These are phyloP conservation scores for Cyclotella kingstonii DNA, from an alignment of 108 stramenopile genomes.

Conservation along the genomic window DNA sequence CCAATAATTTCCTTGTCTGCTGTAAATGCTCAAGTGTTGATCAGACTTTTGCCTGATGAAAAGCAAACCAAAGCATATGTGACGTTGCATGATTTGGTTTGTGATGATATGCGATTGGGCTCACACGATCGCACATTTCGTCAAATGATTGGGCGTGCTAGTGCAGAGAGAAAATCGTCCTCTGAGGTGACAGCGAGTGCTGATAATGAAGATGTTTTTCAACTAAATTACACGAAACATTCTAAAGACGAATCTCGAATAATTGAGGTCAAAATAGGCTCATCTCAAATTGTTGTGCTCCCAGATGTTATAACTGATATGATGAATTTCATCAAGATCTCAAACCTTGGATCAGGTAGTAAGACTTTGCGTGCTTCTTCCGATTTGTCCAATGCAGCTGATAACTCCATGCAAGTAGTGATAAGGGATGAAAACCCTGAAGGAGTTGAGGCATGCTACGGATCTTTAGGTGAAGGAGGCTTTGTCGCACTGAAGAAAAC, in stretches of 20 bases:
- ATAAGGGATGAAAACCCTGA: conserved; percentile 28
- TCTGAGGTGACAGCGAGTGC: too few relatives aligned
- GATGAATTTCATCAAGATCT: conserved; percentile 48
- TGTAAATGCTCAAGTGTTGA: conserved; percentile 45
- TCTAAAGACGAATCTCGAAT: conserved; percentile 33
- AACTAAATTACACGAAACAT: conserved; percentile 52
- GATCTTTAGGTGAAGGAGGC: conserved; percentile 1
- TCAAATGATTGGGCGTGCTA: conserved; percentile 53
- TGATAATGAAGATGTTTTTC: conserved; percentile 49
- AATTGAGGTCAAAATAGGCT: conserved; percentile 65
- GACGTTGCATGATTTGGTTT: conserved; percentile 66
- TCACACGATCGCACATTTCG: conserved; percentile 51
- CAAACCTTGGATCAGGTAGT: neutral
- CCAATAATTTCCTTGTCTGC: conserved; percentile 62
- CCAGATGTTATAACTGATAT: conserved; percentile 78
- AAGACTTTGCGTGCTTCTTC: neutral
- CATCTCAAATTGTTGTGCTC: conserved; percentile 70
- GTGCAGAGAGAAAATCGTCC: neutral
- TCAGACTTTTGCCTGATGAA: conserved; percentile 54
- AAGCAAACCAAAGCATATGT: conserved; percentile 39
- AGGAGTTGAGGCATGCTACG: conserved; percentile 31
- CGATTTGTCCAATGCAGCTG: neutral
- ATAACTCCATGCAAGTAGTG: conserved; percentile 11
- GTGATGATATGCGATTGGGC: conserved; percentile 56
- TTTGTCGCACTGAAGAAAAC: conserved; percentile 19